phyloP scores from a whole-genome alignment of 805 yeast species.

The Tetrapisispora phaffii region DNA sequence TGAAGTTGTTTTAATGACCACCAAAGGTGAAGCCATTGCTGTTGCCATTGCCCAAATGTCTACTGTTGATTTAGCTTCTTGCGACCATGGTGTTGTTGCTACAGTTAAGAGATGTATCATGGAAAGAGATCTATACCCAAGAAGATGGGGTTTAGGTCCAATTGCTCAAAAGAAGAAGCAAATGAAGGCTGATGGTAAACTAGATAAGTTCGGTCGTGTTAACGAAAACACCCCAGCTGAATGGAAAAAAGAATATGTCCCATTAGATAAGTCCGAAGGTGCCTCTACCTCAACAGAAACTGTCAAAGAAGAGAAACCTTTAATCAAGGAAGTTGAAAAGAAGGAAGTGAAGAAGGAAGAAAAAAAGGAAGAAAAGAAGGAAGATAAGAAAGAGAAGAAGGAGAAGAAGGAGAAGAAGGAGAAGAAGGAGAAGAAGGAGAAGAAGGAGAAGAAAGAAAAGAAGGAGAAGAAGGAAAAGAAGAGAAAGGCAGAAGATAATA shows the following conservation, averaged over 20 bases:
- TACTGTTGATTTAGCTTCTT: slow-evolving; percentile 87
- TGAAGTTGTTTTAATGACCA: slow-evolving; percentile 95
- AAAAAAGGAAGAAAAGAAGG: not conserved
- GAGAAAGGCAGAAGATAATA: slow-evolving; percentile 7
- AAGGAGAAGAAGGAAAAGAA: slow-evolving; percentile 5
- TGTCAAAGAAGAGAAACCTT: slow-evolving; percentile 16
- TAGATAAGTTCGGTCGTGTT: slow-evolving; percentile 88
- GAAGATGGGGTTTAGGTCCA: slow-evolving; percentile 99
- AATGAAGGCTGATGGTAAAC: slow-evolving; percentile 91
- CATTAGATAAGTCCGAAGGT: slow-evolving; percentile 48
- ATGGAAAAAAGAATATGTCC: slow-evolving; percentile 82
- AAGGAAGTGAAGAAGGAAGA: not conserved
- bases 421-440: slow-evolving; percentile 5
- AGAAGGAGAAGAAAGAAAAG: slow-evolving; percentile 5
- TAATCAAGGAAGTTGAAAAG: slow-evolving; percentile 4
- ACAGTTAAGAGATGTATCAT: slow-evolving; percentile 97
- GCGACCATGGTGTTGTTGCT: slow-evolving; percentile 98
- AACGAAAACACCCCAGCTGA: slow-evolving; percentile 89
- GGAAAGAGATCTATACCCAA: slow-evolving; percentile 98
- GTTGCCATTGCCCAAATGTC: slow-evolving; percentile 98
- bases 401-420: slow-evolving; percentile 4
- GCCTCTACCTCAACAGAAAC: slow-evolving; percentile 31
- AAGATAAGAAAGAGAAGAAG: slow-evolving; percentile 1
- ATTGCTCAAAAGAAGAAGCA: slow-evolving; percentile 98
- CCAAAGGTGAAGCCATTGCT: slow-evolving; percentile 99